phyloP scores from a whole-genome alignment of 768 basidiomycete species.

The Amyloporia xantha region DNA sequence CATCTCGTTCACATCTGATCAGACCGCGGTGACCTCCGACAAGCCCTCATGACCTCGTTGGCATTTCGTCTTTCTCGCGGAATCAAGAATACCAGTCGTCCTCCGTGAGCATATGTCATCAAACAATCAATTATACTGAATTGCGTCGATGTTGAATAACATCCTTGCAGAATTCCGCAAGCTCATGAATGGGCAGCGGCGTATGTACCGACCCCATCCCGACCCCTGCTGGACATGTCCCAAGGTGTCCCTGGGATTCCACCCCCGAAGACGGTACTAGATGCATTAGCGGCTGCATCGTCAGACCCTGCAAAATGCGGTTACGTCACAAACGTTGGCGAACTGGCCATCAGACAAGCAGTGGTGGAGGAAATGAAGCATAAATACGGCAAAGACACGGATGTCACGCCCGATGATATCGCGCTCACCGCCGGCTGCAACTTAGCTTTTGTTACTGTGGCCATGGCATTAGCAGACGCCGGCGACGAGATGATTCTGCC shows the following conservation, averaged over 20 bases:
- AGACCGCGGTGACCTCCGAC: not conserved
- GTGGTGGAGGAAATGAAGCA: constrained; percentile 55
- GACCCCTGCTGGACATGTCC: constrained; percentile 62
- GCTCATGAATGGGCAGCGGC: constrained; percentile 50
- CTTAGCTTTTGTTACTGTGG: constrained; percentile 56
- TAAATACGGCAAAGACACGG: constrained; percentile 45
- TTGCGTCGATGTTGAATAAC: not conserved
- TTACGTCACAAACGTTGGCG: constrained; percentile 58
- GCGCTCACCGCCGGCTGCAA: constrained; percentile 69
- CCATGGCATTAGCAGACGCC: constrained; percentile 59
- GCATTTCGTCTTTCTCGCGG: constrained; percentile 15
- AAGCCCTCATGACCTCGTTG: constrained; percentile 2
- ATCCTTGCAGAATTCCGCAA: constrained; percentile 40
- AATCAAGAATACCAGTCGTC: constrained; percentile 15
- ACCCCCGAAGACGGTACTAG: constrained; percentile 41
- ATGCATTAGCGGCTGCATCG: constrained; percentile 39
- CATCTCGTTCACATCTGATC: not conserved
- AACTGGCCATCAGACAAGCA: constrained; percentile 41
- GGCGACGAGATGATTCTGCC: constrained; percentile 72
- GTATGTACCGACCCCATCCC: constrained; percentile 34
- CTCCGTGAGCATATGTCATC: constrained; percentile 12
- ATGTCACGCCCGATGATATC: constrained; percentile 51
- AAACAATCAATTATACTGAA: not conserved
- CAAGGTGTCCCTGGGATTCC: constrained; percentile 70
- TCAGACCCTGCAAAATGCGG: constrained; percentile 39